Percentiles rank a stretch among this genome's conserved stretches.
Conservation (phyloP, 2,329 filamentous ascomycete species). For the Coniochaeta sp. region DNA sequence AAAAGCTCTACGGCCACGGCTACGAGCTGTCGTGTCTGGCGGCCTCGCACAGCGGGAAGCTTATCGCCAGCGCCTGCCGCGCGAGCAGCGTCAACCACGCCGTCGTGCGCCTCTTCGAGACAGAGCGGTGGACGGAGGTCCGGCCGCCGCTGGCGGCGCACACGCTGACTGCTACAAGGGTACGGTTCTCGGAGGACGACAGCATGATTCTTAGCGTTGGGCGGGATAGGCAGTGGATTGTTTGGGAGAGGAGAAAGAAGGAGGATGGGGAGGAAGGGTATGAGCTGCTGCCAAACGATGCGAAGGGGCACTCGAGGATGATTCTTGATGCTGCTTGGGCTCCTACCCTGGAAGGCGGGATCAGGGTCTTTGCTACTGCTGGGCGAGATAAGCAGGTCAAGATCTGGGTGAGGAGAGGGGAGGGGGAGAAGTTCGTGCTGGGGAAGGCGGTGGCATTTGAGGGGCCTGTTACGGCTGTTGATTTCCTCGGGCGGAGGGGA, state of each 20-base stretch:
- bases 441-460: constrained; percentile 46
- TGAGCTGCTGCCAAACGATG: constrained; percentile 54
- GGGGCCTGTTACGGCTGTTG: constrained; percentile 63
- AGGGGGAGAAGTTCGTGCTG: constrained; percentile 40
- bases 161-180: constrained; percentile 73
- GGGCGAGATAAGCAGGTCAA: constrained; percentile 83
- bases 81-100: constrained; percentile 91
- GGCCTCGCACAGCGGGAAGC: constrained; percentile 61
- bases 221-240: constrained; percentile 82
- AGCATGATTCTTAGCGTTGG: constrained; percentile 77
- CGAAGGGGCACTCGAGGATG: constrained; percentile 87
- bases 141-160: constrained; percentile 78
- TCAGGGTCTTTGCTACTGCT: constrained; percentile 69
- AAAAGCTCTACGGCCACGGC: constrained; percentile 96
- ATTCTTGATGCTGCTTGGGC: constrained; percentile 86
- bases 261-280: constrained; percentile 37
- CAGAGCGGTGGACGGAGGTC: constrained; percentile 78
- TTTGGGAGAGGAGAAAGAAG: constrained; percentile 49
- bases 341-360: constrained; percentile 35
- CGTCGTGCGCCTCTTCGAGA: constrained; percentile 87
- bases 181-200: constrained; percentile 74
- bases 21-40: constrained; percentile 92
- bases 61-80: constrained; percentile 88
- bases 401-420: constrained; percentile 48
- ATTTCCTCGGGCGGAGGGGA: constrained; percentile 43